These are phyloP conservation scores for Misopates orontium DNA, from an alignment of 257 asterid species.

Conservation along the genomic window DNA sequence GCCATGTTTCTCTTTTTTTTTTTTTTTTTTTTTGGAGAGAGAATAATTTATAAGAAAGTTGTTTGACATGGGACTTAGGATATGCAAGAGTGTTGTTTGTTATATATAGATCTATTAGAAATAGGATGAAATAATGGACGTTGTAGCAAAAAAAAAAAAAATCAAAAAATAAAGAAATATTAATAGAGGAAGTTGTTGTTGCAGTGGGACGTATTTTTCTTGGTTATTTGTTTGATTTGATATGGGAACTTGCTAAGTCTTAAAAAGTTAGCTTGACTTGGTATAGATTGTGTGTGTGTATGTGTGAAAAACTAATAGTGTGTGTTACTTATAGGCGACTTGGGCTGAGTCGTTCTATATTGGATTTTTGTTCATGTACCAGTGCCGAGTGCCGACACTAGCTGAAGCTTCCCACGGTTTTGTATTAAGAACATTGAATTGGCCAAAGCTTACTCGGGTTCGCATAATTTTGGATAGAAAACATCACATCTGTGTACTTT, in stretches of 20 bases:
- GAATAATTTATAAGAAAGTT: background rate
- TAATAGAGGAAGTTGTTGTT: too few relatives aligned
- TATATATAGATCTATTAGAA: too few relatives aligned
- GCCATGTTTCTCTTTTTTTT: too few relatives aligned
- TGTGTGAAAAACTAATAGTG: background rate
- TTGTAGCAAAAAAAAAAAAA: background rate
- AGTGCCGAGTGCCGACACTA: too few relatives aligned
- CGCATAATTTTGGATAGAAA: too few relatives aligned
- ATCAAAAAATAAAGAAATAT: too few relatives aligned
- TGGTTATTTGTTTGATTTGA: background rate
- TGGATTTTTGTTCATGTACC: constrained; percentile 2
- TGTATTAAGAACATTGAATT: too few relatives aligned
- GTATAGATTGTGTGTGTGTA: background rate
- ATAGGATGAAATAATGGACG: background rate
- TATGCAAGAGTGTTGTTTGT: too few relatives aligned
- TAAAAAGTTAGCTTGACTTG: constrained; percentile 30
- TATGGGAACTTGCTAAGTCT: constrained; percentile 12
- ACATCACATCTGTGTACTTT: too few relatives aligned
- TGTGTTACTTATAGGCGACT: too few relatives aligned
- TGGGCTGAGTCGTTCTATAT: constrained; percentile 9
- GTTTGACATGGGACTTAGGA: background rate
- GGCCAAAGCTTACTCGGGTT: too few relatives aligned
- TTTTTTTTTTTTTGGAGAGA: background rate
- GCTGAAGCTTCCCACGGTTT: too few relatives aligned
- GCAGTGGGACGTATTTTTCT: background rate